These are phyloP conservation scores for Penicillium malachiteum DNA, from an alignment of 495 filamentous ascomycete genomes.

Conservation along the genomic window DNA sequence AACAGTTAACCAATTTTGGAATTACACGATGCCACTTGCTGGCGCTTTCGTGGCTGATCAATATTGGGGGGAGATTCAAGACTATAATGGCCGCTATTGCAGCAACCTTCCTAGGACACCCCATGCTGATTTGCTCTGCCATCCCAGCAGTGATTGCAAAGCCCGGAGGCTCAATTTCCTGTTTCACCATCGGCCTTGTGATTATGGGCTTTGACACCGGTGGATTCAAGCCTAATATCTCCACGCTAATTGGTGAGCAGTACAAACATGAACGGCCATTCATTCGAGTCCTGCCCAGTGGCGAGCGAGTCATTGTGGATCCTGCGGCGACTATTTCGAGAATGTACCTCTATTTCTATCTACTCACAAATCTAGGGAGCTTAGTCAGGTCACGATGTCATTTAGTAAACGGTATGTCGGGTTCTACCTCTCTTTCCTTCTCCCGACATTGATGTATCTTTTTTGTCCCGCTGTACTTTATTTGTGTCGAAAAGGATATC, in stretches of 20 bases:
- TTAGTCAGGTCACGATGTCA: no score
- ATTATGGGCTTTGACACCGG: slow-evolving; percentile 54
- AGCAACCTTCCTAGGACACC: slow-evolving; percentile 61
- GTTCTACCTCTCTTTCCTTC: slow-evolving; percentile 73
- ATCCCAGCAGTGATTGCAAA: slow-evolving; percentile 43
- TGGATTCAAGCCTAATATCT: slow-evolving; percentile 67
- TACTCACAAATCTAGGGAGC: no score
- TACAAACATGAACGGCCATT: slow-evolving; percentile 43
- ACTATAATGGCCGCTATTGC: slow-evolving; percentile 56
- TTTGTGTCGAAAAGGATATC: slow-evolving; percentile 60
- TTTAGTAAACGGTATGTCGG: slow-evolving; percentile 64
- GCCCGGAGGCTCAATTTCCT: slow-evolving; percentile 43
- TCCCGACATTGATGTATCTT: slow-evolving; percentile 60
- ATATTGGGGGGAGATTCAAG: slow-evolving; percentile 50
- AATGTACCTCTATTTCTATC: slow-evolving; percentile 44
- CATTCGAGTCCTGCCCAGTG: slow-evolving; percentile 47
- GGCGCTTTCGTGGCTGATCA: slow-evolving; percentile 72
- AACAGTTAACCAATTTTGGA: slow-evolving; percentile 74
- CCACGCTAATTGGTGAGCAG: slow-evolving; percentile 55
- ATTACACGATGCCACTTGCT: slow-evolving; percentile 66
- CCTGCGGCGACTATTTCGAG: slow-evolving; percentile 56
- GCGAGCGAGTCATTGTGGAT: slow-evolving; percentile 69
- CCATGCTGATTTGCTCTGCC: slow-evolving; percentile 60
- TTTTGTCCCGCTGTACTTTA: slow-evolving; percentile 63
- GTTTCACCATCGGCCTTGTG: slow-evolving; percentile 61